These are phyloP conservation scores for Emergomyces orientalis DNA, from an alignment of 2,329 filamentous ascomycete species.

Conservation along the genomic window DNA sequence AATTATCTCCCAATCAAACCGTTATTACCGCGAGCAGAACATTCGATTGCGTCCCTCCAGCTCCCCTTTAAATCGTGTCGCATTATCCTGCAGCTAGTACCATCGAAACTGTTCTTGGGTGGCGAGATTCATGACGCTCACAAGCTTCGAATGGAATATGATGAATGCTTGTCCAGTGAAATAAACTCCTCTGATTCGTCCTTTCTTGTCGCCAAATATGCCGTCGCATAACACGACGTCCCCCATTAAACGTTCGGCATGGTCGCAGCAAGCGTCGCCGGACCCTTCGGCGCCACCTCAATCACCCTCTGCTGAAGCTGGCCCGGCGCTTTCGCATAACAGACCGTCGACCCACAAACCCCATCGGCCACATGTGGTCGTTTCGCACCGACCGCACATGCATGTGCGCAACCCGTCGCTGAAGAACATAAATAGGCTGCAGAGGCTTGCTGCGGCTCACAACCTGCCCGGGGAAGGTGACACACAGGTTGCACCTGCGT, in stretches of 20 bases:
- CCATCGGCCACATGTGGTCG: slow-evolving; percentile 37
- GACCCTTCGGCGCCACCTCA: slow-evolving; percentile 8
- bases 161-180: not conserved
- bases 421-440: slow-evolving; percentile 38
- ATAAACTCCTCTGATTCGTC: slow-evolving; percentile 6
- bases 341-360: slow-evolving; percentile 28
- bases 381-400: slow-evolving; percentile 31
- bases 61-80: not conserved
- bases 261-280: slow-evolving; percentile 11
- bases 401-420: slow-evolving; percentile 36
- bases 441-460: slow-evolving; percentile 27
- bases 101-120: not conserved
- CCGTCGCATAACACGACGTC: slow-evolving; percentile 12
- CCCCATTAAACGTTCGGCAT: slow-evolving; percentile 14
- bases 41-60: not conserved
- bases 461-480: slow-evolving; percentile 23
- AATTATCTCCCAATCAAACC: not conserved
- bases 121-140: slow-evolving; percentile 3
- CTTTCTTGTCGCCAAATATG: slow-evolving; percentile 9
- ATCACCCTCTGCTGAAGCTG: slow-evolving; percentile 6
- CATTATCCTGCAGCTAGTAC: not conserved
- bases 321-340: slow-evolving; percentile 20
- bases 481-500: slow-evolving; percentile 12
- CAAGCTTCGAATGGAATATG: not conserved
- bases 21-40: not conserved